phyloP scores from a whole-genome alignment of 2,329 filamentous ascomycete genomes.

The Aspergillus bombycis region DNA sequence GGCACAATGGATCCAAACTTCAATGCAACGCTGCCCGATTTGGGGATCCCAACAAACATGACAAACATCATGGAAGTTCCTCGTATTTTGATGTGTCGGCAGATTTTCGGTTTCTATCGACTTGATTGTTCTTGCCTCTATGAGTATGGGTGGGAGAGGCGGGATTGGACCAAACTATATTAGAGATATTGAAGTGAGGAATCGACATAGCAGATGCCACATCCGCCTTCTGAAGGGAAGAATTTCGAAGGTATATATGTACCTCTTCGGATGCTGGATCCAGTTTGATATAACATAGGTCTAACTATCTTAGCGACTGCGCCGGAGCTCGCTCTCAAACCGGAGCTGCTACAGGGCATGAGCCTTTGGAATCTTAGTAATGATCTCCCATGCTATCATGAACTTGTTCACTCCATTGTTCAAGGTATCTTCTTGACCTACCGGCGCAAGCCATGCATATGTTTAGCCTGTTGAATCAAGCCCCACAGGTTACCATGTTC shows the following conservation, averaged over 20 bases:
- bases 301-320: background rate
- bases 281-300: background rate
- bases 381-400: background rate
- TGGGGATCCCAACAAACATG: background rate
- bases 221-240: background rate
- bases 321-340: background rate
- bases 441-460: background rate
- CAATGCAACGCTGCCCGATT: too few relatives aligned
- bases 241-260: background rate
- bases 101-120: background rate
- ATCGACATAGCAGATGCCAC: background rate
- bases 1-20: background rate
- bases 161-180: background rate
- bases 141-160: background rate
- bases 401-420: background rate
- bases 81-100: background rate
- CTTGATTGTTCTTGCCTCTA: background rate
- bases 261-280: background rate
- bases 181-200: background rate
- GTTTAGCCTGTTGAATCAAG: background rate
- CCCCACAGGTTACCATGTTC: background rate
- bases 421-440: background rate
- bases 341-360: background rate
- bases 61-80: background rate
- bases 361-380: background rate